Base-by-base conservation (phyloP, 495 filamentous ascomycete genomes). In the Neurospora sp. region DNA sequence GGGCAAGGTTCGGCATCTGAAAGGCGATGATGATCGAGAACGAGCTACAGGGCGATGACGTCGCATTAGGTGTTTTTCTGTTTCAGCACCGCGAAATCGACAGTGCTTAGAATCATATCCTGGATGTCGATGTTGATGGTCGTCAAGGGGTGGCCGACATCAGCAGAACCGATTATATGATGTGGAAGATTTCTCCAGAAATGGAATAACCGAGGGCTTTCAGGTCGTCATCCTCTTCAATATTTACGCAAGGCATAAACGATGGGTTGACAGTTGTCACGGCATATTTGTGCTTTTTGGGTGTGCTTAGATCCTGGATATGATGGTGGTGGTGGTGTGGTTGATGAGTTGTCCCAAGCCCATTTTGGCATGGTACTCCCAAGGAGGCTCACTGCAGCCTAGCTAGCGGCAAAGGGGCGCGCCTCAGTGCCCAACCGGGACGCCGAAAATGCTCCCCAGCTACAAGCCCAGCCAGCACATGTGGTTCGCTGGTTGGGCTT, bases 361-460 rank as follows among this genome's bases (percentile, higher is more conserved):
- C 27, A 14, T 61, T 27, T 12, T 61, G 27, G 22, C 45, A 53
- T 22, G 20, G 4, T 31, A 61, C 27, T 61, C 53, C 53, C 53
- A 61, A 61, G 53, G 53, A 61, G 53, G 53, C 53, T 35, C 53
- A 76, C 74, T 82, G 83, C 81, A 81, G 81, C 79, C 80, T 77
- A 81, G 80, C 77, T 77, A 81, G 81, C 78, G 80, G 81, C 79
- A 82, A 82, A 70, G 27, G 27, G 53, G 53, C 53, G 79, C 81
- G 82, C 77, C 78, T 81, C 81, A 79, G 74, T 86, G 84, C 83
- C 84, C 83, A 85, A 86, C 84, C 76, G 75, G 75, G 75, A 75
- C 35, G 69, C 74, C 70, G 74, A 31, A 74, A 71, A 68, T 14
- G 53, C 14, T 71, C 8, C 8, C 53, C 61, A 31, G 27, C 27